Percentiles rank a stretch among this genome's conserved stretches.
These are phyloP conservation scores for Phaffomyces thermotolerans DNA, from an alignment of 805 yeast species.

Conservation along the genomic window DNA sequence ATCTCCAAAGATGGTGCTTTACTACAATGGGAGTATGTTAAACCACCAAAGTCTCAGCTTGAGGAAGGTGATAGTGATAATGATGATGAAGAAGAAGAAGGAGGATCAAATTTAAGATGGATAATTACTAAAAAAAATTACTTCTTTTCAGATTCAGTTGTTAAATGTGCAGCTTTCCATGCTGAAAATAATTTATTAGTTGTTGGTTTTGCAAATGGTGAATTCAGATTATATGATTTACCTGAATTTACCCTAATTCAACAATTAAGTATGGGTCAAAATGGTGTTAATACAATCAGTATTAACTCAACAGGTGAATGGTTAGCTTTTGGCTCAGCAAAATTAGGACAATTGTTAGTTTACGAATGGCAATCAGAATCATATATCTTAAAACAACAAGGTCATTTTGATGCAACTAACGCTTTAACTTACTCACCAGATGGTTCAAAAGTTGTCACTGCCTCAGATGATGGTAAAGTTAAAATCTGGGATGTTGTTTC, in stretches of 20 bases:
- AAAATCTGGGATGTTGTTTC: conserved; percentile 93
- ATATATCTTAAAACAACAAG: conserved; percentile 91
- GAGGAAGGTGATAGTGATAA: conserved; percentile 37
- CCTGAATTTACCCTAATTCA: conserved; percentile 77
- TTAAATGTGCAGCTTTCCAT: conserved; percentile 82
- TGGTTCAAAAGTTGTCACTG: conserved; percentile 87
- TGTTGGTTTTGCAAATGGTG: conserved; percentile 86
- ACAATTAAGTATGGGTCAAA: conserved; percentile 86
- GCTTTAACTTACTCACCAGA: conserved; percentile 87
- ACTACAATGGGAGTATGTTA: conserved; percentile 83
- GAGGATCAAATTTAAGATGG: conserved; percentile 55
- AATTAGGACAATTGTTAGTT: conserved; percentile 86
- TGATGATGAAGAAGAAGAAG: conserved; percentile 32
- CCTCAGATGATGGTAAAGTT: conserved; percentile 93
- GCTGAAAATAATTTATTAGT: conserved; percentile 62
- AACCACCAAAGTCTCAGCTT: conserved; percentile 41
- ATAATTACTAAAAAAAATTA: conserved; percentile 74
- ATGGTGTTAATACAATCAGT: conserved; percentile 74
- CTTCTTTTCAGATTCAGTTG: conserved; percentile 57
- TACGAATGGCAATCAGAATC: conserved; percentile 99
- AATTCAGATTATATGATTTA: conserved; percentile 83
- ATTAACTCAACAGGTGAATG: conserved; percentile 88
- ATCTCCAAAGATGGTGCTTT: conserved; percentile 93
- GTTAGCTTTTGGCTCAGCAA: conserved; percentile 91
- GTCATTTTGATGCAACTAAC: conserved; percentile 89